phyloP scores from a whole-genome alignment of 495 filamentous ascomycete species.

The Podospora anserina region DNA sequence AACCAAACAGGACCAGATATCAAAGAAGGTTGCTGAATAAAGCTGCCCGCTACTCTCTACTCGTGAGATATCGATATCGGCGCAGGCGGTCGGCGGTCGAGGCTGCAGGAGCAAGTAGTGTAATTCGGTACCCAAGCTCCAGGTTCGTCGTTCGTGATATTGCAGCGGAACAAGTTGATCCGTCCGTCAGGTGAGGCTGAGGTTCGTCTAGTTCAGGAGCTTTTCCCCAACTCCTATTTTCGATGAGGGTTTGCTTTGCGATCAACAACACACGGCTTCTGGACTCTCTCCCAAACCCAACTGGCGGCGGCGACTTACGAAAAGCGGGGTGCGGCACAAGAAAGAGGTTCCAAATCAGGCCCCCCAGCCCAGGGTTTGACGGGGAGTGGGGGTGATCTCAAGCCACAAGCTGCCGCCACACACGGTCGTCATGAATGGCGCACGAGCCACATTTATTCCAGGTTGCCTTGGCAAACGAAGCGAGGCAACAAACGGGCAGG shows the following conservation, averaged over 20 bases:
- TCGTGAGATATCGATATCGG: not conserved
- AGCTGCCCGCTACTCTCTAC: not conserved
- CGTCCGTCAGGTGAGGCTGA: not conserved
- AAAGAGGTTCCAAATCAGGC: not conserved
- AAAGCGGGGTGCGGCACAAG: not conserved
- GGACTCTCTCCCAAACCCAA: slow-evolving; percentile 5
- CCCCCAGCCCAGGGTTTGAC: not conserved
- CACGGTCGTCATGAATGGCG: not conserved
- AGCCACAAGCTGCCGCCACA: not conserved
- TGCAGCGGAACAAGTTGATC: not conserved
- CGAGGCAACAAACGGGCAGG: no score
- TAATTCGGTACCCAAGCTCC: not conserved
- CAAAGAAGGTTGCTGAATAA: not conserved
- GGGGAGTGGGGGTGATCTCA: not conserved
- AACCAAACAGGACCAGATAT: not conserved
- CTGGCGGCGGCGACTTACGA: not conserved
- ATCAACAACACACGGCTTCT: not conserved
- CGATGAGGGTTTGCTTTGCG: not conserved
- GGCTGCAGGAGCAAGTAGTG: not conserved
- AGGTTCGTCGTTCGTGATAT: not conserved
- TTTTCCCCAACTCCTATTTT: not conserved
- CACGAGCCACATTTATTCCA: not conserved
- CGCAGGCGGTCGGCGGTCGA: not conserved
- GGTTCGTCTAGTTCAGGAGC: not conserved
- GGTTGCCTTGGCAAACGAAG: not conserved